These are phyloP conservation scores for Houttuynia cordata DNA, from an alignment of 164 flowering plant species.

Conservation along the genomic window DNA sequence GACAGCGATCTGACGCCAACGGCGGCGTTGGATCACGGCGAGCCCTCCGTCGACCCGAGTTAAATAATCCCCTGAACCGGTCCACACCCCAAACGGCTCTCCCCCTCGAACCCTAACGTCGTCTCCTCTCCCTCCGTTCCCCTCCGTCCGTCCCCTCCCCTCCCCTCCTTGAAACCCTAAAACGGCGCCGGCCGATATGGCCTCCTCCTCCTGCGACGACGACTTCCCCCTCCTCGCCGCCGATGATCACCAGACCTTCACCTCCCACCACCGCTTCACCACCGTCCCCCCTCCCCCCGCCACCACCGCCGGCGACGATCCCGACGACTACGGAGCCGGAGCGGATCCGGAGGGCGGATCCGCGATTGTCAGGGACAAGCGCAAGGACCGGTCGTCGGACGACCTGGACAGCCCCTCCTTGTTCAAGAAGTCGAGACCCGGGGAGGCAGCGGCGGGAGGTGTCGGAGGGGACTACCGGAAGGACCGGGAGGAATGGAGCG, in stretches of 20 bases:
- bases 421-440: slow-evolving; percentile 3
- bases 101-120: slow-evolving; percentile 38
- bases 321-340: slow-evolving; percentile 20
- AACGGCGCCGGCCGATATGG: slow-evolving; percentile 21
- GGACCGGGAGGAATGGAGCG: slow-evolving; percentile 47
- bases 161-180: slow-evolving; percentile 13
- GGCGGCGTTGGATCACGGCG: slow-evolving; percentile 15
- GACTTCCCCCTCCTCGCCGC: slow-evolving; percentile 15
- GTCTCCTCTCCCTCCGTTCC: slow-evolving; percentile 14
- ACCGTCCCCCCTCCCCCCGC: neutral
- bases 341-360: slow-evolving; percentile 12
- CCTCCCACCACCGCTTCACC: slow-evolving; percentile 7
- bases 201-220: slow-evolving; percentile 31
- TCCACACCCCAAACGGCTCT: slow-evolving; percentile 9
- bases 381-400: slow-evolving; percentile 21
- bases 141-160: no score
- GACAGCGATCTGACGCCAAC: slow-evolving; percentile 25
- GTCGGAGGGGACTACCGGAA: slow-evolving; percentile 36
- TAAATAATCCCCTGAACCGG: slow-evolving; percentile 16
- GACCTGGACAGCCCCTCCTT: slow-evolving; percentile 1
- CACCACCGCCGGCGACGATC: slow-evolving; percentile 10
- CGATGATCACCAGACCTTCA: slow-evolving; percentile 7
- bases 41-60: neutral
- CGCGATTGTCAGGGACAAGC: slow-evolving; percentile 14
- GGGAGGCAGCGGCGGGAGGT: slow-evolving; percentile 39